phyloP scores from a whole-genome alignment of 352 stramenopile species.

The Globisporangium canariense region DNA sequence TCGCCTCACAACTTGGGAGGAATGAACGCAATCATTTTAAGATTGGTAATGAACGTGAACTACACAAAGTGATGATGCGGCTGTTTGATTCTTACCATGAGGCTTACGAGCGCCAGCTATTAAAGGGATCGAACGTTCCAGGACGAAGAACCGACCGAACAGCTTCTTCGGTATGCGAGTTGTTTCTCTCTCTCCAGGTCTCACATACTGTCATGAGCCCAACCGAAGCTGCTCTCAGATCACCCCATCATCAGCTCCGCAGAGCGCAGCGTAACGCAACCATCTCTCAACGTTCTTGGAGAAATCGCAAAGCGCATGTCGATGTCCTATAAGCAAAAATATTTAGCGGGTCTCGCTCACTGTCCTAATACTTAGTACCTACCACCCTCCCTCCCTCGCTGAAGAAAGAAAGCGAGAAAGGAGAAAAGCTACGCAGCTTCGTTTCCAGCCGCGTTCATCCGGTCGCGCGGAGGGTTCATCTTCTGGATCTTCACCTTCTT shows the following conservation, averaged over 20 bases:
- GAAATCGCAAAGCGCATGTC: not conserved
- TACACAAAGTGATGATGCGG: too few species aligned
- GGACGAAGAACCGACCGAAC: too few species aligned
- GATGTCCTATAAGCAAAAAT: not conserved
- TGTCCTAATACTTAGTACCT: conserved; percentile 6
- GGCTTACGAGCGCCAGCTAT: too few species aligned
- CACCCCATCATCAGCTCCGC: not conserved
- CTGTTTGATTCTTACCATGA: too few species aligned
- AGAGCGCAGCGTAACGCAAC: too few species aligned
- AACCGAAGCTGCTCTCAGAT: too few species aligned
- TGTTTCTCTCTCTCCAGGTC: too few species aligned
- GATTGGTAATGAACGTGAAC: too few species aligned
- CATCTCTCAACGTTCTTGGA: too few species aligned
- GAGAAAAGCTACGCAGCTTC: not conserved
- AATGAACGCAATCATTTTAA: not conserved
- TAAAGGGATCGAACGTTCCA: too few species aligned
- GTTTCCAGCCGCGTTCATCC: conserved; percentile 46
- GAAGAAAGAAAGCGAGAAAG: not conserved
- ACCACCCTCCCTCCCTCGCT: not conserved
- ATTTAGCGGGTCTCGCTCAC: not conserved
- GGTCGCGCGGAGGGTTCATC: conserved; percentile 82
- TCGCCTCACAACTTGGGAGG: not conserved
- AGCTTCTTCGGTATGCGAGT: too few species aligned
- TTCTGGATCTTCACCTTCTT: conserved; percentile 86
- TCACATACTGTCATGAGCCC: too few species aligned